Evolutionary conservation across 2,329 filamentous ascomycete genomes (phyloP).

Genomic region (Cordyceps militaris): DNA sequence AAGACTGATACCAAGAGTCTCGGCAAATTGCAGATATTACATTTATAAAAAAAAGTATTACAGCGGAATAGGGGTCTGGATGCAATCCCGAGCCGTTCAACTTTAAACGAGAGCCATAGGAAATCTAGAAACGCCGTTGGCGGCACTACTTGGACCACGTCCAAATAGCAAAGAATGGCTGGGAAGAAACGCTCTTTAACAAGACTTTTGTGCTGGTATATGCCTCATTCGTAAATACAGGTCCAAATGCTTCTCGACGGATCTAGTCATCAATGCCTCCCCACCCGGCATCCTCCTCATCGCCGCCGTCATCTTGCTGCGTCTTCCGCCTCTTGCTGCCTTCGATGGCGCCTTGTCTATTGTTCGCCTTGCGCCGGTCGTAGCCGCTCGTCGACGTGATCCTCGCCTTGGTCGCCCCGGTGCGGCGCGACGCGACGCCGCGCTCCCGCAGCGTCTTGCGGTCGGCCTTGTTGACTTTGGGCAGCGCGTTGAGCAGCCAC

Average conservation of each 20-base stretch:
- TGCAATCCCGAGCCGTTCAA: too few relatives aligned
- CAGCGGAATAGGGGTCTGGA: background rate
- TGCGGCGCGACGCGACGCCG: slow-evolving; percentile 66
- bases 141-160: too few relatives aligned
- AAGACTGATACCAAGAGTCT: slow-evolving; percentile 7
- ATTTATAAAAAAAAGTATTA: too few relatives aligned
- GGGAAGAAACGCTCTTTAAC: background rate
- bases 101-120: too few relatives aligned
- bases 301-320: slow-evolving; percentile 23
- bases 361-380: slow-evolving; percentile 63
- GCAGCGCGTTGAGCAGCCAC: slow-evolving; percentile 84
- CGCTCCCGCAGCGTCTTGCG: slow-evolving; percentile 74
- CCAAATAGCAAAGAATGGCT: background rate
- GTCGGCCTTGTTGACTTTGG: slow-evolving; percentile 74
- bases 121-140: too few relatives aligned
- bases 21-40: background rate
- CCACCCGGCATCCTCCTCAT: slow-evolving; percentile 35
- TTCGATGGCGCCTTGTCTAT: slow-evolving; percentile 54
- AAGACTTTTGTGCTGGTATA: background rate
- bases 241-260: background rate
- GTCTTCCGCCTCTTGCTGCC: slow-evolving; percentile 51
- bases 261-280: slow-evolving; percentile 40
- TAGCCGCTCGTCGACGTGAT: slow-evolving; percentile 82
- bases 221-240: background rate
- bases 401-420: slow-evolving; percentile 38